A percentile compares a stretch with the other conserved stretches of the same genome.
phyloP scores from a whole-genome alignment of 2,329 filamentous ascomycete species.

The Arthroderma uncinatum region DNA sequence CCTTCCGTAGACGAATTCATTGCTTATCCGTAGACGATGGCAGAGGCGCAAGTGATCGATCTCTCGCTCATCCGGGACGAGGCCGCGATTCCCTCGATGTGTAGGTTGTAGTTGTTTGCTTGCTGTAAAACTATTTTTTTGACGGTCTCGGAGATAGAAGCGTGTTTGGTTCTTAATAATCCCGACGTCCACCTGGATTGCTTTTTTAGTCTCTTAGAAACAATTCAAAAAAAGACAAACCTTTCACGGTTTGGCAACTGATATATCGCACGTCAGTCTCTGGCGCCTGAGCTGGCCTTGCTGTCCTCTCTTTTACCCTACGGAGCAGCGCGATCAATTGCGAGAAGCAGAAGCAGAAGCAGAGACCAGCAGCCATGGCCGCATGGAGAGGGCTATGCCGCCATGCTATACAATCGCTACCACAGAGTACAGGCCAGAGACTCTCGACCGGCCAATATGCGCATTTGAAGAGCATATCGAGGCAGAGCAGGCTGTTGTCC shows the following conservation, averaged over 20 bases:
- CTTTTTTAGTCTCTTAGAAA: neutral
- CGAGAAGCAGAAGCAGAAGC: neutral
- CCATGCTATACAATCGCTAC: neutral
- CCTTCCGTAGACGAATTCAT: conserved; percentile 42
- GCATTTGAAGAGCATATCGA: neutral
- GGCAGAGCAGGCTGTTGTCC: conserved; percentile 4
- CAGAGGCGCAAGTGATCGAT: neutral
- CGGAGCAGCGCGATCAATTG: neutral
- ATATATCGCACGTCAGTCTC: neutral
- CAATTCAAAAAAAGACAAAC: neutral
- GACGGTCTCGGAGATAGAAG: neutral
- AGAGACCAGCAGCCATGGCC: neutral
- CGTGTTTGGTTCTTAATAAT: neutral
- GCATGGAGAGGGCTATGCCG: conserved; percentile 2
- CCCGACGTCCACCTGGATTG: neutral
- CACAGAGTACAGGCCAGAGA: neutral
- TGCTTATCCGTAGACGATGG: conserved; percentile 11
- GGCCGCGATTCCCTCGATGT: neutral
- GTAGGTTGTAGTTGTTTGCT: neutral
- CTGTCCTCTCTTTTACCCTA: neutral
- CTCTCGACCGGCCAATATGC: neutral
- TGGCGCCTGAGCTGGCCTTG: neutral
- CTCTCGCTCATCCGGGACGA: neutral
- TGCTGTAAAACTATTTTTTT: conserved; percentile 16
- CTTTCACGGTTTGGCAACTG: neutral